Conservation (phyloP, 2,329 filamentous ascomycete genomes). For the Emergomyces pasteurianus region DNA sequence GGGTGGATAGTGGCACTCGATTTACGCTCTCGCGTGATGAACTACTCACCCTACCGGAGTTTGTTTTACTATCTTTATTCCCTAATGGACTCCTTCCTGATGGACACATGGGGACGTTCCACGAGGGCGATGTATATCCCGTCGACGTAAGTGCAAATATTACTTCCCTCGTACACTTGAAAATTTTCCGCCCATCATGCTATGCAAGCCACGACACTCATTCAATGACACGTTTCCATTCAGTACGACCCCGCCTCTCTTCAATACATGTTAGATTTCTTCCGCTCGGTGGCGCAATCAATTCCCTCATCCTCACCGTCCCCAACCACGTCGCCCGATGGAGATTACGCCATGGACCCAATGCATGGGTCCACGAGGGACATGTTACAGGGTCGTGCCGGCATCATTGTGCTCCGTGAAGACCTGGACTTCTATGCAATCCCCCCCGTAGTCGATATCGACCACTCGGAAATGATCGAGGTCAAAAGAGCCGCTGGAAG, state of each 20-base stretch:
- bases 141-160: constrained; percentile 68
- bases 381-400: constrained; percentile 75
- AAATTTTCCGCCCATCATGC: constrained; percentile 1
- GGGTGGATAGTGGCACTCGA: constrained; percentile 40
- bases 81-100: constrained; percentile 97
- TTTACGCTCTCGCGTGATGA: constrained; percentile 94
- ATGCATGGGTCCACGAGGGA: constrained; percentile 58
- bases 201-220: neutral
- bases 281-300: constrained; percentile 90
- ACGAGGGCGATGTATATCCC: constrained; percentile 87
- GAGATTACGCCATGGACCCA: constrained; percentile 58
- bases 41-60: constrained; percentile 88
- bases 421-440: constrained; percentile 97
- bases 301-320: constrained; percentile 59
- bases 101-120: constrained; percentile 84
- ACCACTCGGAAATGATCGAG: constrained; percentile 82
- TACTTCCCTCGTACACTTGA: constrained; percentile 13
- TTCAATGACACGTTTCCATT: constrained; percentile 18
- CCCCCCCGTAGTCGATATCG: constrained; percentile 72
- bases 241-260: constrained; percentile 95
- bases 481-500: constrained; percentile 86
- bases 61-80: constrained; percentile 93
- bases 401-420: constrained; percentile 92
- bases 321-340: constrained; percentile 48
- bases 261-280: constrained; percentile 99